Base-by-base conservation (phyloP, 805 yeast genomes). In the Teunomyces lycoperdinae region DNA sequence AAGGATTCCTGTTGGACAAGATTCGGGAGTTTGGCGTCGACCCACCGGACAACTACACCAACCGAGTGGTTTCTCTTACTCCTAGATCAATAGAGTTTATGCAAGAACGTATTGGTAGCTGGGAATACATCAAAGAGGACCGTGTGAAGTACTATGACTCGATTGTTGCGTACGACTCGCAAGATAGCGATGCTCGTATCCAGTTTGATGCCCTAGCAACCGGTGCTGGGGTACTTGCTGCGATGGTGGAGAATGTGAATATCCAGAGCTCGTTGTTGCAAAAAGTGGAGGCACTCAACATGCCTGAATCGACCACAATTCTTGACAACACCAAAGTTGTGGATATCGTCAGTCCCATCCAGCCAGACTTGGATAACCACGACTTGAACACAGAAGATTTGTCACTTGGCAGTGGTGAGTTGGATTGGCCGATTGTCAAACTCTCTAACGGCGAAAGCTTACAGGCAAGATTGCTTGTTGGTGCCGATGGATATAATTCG, bases 401-500 rank as follows among this genome's bases (percentile, higher is more conserved):
- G 10, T 45, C 53, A 31, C 53, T 54, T 24, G 58, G 61, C 2
- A 54, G 52, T 32, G 60, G 63, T 0, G 67, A 68, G 26, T 46
- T 67, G 36, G 79, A 81, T 42, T 89, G 97, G 96, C 97, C 97
- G 1, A 61, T 81, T 7, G 83, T 92, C 10, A 71, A 77, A 24
- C 70, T 91, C 10, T 78, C 80, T 10, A 79, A 78, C 52, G 97
- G 96, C 1, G 78, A 79, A 10, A 53, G 60, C 9, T 73, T 84
- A 44, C 79, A 80, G 58, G 78, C 96, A 0, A 75, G 96, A 46
- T 72, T 91, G n/a, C 71, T 91, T 16, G 81, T 94, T 11, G 99
- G 99, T 7, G 96, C 97, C 34, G 99, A 94, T 64, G 99, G 99
- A 0, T 89, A 83, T 64, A 89, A 90, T 64, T 90, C 97, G 0